Conservation (phyloP, 805 yeast genomes). For the Cyberlindnera maclurae region DNA sequence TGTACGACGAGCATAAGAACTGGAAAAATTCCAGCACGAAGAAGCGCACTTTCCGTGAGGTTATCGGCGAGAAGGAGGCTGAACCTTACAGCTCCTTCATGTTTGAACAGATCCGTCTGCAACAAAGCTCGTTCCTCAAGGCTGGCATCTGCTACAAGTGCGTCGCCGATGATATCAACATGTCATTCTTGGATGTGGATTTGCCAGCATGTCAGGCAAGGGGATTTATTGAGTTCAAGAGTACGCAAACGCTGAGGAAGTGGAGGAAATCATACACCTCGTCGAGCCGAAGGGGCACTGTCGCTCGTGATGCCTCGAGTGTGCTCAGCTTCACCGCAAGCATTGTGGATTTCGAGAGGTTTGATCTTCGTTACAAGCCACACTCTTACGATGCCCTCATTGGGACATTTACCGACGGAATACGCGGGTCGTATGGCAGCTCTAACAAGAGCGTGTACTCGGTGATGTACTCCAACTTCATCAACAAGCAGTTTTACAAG, state of each 20-base stretch:
- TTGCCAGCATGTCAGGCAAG: neutral
- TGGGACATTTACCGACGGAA: neutral
- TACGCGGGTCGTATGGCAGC: neutral
- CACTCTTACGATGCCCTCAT: neutral
- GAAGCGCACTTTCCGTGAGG: conserved; percentile 14
- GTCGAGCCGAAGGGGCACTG: neutral
- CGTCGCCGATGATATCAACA: conserved; percentile 2
- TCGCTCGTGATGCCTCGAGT: neutral
- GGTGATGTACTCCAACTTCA: conserved; percentile 5
- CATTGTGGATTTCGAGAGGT: conserved; percentile 19
- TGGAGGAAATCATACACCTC: conserved; percentile 7
- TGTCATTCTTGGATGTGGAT: conserved; percentile 8
- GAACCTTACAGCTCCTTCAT: conserved; percentile 1
- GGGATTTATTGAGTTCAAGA: conserved; percentile 9
- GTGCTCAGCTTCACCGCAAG: conserved; percentile 2
- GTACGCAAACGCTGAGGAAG: conserved; percentile 1
- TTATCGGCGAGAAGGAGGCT: conserved; percentile 5
- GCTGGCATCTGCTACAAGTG: conserved; percentile 9
- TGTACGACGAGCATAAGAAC: conserved; percentile 1
- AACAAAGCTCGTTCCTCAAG: conserved; percentile 11
- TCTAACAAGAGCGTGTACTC: conserved; percentile 4
- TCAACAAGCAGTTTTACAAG: conserved; percentile 12
- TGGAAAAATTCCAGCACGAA: conserved; percentile 2
- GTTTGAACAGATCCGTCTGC: conserved; percentile 11
- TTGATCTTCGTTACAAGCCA: conserved; percentile 7